Evolutionary conservation across 352 stramenopile species (phyloP), one percentile per base, ranked within the genome.

Genomic region (Saprolegnia diclina): DNA sequence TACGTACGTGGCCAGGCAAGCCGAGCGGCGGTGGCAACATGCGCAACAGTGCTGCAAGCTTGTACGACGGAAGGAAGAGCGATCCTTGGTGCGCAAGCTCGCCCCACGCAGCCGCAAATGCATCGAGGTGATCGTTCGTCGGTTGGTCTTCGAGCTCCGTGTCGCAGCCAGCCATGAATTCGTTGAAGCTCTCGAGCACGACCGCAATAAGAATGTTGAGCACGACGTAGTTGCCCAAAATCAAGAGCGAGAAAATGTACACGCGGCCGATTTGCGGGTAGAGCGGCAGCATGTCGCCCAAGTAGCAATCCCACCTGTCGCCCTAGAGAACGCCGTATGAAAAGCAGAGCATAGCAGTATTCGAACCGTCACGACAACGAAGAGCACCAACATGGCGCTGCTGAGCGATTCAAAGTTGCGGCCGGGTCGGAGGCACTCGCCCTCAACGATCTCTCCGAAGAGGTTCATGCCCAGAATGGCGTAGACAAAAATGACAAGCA

Each of bases 191-290:
- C 54, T 94, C 84, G 22, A 94, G 73, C 59, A 94, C 88, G 9
- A 93, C 83, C 29, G 86, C 86, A 1, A 92, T 82, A 45, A 94
- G 88, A 19, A 94, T 71, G 64, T 91, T 92, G 32, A 94, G 62
- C 44, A 93, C 61, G 40, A 90, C 82, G 68, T 90, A 93, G 38
- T 79, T 77, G 16, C 77, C 73, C 42, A 92, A 24, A 9, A 91
- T 45, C 66, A 87, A 76, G 71, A 88, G 92, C 53, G 77, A 77
- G 14, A 79, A 57, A 59, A 93, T 92, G 77, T 88, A 93, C 0
- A 83, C 29, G 79, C 83, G 35, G 79, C 72, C n/a, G 46, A 52
- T 5, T 71, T 64, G 16, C 75, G 74, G 4, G 76, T 77, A 13
- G 72, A 74, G 66, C 75, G 81, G 14, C 75, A 83, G 68, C 35